Conservation (phyloP, 1,284 basidiomycete genomes). For the Sanghuangporus baumii region DNA sequence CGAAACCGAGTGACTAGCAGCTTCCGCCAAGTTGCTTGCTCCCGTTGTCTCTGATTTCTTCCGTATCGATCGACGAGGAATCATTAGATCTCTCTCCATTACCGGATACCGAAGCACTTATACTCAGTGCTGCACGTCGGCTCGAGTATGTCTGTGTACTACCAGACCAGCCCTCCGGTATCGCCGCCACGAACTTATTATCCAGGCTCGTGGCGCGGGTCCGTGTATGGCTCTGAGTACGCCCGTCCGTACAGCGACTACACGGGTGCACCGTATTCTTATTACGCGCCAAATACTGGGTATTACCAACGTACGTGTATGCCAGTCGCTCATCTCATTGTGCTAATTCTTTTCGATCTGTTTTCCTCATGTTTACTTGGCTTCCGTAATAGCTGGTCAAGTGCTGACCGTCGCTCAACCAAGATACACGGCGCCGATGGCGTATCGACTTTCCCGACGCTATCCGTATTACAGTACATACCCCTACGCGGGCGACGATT, state of each 20-base stretch:
- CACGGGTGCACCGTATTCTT: neutral
- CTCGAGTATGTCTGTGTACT: slow-evolving; percentile 12
- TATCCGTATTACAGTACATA: neutral
- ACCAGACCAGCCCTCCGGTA: slow-evolving; percentile 7
- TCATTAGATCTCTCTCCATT: neutral
- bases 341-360: neutral
- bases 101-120: neutral
- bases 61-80: neutral
- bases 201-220: neutral
- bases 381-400: neutral
- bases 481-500: neutral
- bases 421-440: slow-evolving; percentile 9
- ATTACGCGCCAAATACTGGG: neutral
- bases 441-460: slow-evolving; percentile 6
- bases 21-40: neutral
- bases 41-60: neutral
- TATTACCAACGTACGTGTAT: slow-evolving; percentile 12
- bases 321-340: neutral
- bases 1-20: neutral
- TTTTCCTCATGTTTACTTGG: neutral
- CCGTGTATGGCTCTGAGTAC: slow-evolving; percentile 2
- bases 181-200: slow-evolving; percentile 12
- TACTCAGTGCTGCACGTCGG: neutral
- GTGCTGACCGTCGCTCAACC: slow-evolving; percentile 9
- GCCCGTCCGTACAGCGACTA: slow-evolving; percentile 6